Percentiles rank a stretch among this genome's conserved stretches.
These are phyloP conservation scores for Umbelopsis sp. DNA, from an alignment of 192 early-diverging fungal genomes.

Conservation along the genomic window DNA sequence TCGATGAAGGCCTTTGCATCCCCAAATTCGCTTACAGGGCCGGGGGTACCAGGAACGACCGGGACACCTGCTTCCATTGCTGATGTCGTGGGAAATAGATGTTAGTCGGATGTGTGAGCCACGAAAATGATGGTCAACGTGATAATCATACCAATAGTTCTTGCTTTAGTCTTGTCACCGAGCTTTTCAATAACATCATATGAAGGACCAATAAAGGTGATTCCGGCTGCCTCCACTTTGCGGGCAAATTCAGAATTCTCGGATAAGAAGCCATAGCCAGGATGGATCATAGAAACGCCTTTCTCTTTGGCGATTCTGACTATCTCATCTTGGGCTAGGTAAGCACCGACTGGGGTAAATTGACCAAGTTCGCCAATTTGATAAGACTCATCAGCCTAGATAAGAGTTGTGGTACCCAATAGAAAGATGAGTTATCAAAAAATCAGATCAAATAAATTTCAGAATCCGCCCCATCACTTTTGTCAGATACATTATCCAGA, in stretches of 20 bases:
- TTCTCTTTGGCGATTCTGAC: conserved; percentile 82
- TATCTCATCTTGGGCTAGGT: conserved; percentile 93
- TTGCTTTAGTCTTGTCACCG: conserved; percentile 96
- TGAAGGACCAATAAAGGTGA: conserved; percentile 89
- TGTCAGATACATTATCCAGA: background rate
- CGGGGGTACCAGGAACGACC: conserved; percentile 93
- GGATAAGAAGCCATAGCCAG: conserved; percentile 95
- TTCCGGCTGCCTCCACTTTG: conserved; percentile 85
- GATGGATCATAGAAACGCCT: conserved; percentile 88
- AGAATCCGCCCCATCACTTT: background rate
- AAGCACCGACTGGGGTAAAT: conserved; percentile 91
- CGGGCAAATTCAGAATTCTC: conserved; percentile 94
- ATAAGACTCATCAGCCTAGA: conserved; percentile 90
- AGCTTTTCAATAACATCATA: conserved; percentile 83
- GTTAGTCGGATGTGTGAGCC: background rate
- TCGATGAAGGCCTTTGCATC: conserved; percentile 77
- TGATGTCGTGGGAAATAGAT: conserved; percentile 38
- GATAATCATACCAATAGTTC: conserved; percentile 67
- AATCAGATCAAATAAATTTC: conserved; percentile 9
- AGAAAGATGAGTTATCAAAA: conserved; percentile 21
- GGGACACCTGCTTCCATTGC: conserved; percentile 83
- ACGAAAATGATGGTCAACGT: conserved; percentile 17
- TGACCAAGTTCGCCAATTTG: conserved; percentile 86
- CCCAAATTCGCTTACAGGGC: conserved; percentile 66
- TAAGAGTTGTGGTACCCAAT: conserved; percentile 11